phyloP scores from a whole-genome alignment of 2,329 filamentous ascomycete species.

The Lecanosticta acicola region DNA sequence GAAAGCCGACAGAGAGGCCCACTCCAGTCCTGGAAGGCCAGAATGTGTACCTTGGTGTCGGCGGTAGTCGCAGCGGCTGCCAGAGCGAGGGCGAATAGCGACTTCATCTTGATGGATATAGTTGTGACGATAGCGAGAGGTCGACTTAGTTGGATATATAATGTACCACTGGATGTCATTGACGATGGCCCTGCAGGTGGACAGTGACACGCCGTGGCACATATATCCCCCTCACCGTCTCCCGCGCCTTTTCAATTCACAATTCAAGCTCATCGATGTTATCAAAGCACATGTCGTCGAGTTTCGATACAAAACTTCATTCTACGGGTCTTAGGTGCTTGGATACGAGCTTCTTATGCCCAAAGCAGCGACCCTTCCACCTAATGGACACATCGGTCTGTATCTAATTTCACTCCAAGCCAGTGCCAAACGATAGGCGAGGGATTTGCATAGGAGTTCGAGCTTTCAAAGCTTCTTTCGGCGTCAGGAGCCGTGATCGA shows the following conservation, averaged over 20 bases:
- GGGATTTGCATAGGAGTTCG: neutral
- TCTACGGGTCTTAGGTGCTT: neutral
- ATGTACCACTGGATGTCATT: too few relatives aligned
- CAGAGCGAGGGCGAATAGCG: conserved; percentile 3
- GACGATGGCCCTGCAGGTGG: too few relatives aligned
- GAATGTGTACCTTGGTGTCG: too few relatives aligned
- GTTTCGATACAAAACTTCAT: neutral
- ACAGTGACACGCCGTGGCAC: too few relatives aligned
- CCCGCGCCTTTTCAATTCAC: too few relatives aligned
- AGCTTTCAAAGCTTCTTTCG: neutral
- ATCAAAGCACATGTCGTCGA: conserved; percentile 2
- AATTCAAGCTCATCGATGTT: neutral
- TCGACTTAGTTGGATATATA: too few relatives aligned
- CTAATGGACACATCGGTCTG: neutral
- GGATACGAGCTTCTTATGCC: conserved; percentile 1
- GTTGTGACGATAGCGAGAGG: neutral
- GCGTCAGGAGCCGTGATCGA: neutral
- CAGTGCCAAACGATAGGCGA: neutral
- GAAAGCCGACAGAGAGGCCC: conserved; percentile 9
- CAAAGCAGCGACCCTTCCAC: neutral
- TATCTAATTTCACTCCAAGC: neutral
- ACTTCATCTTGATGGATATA: conserved; percentile 1
- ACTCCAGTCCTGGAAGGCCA: too few relatives aligned
- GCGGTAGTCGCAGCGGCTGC: neutral
- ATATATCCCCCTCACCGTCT: neutral